These are phyloP conservation scores for Oxytropis ochrocephala DNA, from an alignment of 306 rosid genomes.

Conservation along the genomic window DNA sequence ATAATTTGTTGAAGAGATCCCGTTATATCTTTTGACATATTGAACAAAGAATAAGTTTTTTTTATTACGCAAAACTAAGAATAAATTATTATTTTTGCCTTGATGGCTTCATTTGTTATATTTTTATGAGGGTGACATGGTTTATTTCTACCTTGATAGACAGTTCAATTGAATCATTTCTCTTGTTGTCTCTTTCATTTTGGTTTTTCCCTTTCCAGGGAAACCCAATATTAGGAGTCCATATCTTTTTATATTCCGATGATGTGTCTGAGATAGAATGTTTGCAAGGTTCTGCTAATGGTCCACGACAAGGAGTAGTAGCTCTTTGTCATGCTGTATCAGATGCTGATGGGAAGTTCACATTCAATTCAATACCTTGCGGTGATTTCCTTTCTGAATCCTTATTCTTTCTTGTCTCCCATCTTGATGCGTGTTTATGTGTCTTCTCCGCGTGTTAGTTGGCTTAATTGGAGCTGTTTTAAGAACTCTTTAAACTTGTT, in stretches of 20 bases:
- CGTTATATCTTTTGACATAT: not conserved
- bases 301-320: constrained; percentile 46
- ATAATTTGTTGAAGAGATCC: constrained; percentile 3
- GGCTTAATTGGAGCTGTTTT: not conserved
- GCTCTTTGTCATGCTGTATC: constrained; percentile 86
- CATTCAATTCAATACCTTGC: constrained; percentile 78
- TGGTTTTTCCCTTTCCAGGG: constrained; percentile 50
- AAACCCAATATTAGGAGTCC: constrained; percentile 93
- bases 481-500: not conserved
- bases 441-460: not conserved
- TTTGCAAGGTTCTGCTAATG: constrained; percentile 73
- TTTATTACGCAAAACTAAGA: no score
- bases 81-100: no score
- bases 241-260: constrained; percentile 73
- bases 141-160: not conserved
- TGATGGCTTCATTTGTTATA: constrained; percentile 9
- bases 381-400: constrained; percentile 48
- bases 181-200: constrained; percentile 12
- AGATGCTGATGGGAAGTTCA: constrained; percentile 80
- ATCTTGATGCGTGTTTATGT: not conserved
- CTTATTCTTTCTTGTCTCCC: constrained; percentile 1
- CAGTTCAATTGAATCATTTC: not conserved
- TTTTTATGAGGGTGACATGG: not conserved
- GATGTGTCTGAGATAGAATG: constrained; percentile 81
- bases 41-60: constrained; percentile 15